Percentiles rank a stretch among this genome's conserved stretches.
phyloP scores from a whole-genome alignment of 73 alveolate species.

The Uronychia setigera region DNA sequence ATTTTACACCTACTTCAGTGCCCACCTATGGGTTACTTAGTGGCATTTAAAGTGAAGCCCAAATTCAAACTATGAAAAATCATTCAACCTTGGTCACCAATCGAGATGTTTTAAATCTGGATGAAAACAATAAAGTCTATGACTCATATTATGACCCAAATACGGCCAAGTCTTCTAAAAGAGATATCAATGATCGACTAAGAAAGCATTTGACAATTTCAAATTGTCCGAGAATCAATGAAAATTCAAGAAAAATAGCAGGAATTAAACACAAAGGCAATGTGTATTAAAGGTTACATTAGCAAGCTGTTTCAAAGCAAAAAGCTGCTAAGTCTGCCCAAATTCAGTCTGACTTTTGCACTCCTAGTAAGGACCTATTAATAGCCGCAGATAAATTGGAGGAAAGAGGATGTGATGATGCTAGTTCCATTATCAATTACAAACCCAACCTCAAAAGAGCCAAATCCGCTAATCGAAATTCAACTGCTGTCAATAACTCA shows the following conservation, averaged over 20 bases:
- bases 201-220: neutral
- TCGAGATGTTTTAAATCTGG: neutral
- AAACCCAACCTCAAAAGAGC: no score
- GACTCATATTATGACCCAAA: neutral
- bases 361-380: neutral
- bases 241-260: constrained; percentile 24
- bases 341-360: neutral
- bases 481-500: neutral
- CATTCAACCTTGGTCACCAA: no score
- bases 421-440: no score
- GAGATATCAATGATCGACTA: neutral
- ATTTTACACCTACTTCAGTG: no score
- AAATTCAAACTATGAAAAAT: no score
- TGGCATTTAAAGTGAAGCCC: no score
- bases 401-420: neutral
- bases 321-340: neutral
- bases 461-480: no score
- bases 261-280: neutral
- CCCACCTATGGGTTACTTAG: no score
- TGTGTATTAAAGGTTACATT: constrained; percentile 6
- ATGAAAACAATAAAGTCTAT: neutral
- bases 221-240: constrained; percentile 32
- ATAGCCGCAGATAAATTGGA: neutral
- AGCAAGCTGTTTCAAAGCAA: constrained; percentile 12
- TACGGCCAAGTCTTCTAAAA: neutral